Base-by-base conservation (phyloP, 176 grass and related monocot species). In the Aegilops sharonensis region DNA sequence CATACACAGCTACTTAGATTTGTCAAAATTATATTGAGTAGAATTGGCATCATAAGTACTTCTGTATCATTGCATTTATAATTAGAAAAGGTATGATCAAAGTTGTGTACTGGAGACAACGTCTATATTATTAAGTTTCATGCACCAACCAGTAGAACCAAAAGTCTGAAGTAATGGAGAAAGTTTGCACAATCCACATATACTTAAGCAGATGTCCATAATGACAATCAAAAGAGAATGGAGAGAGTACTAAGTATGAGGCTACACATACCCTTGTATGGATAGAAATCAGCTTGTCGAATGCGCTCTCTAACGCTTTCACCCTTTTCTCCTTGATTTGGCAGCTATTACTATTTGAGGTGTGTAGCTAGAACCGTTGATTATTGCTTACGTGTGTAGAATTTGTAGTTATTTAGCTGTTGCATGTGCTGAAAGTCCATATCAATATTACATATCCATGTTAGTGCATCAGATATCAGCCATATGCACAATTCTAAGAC, bases 361-460 rank as follows among this genome's bases (percentile, higher is more conserved):
- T 78, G 23, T 61, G 5, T 83, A 47, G 27, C 60, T 83, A 32
- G 30, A 15, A 34, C 64, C 68, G 70, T 14, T 61, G 30, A 37
- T 70, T 31, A 34, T 83, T 50, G 9, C 7, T 50, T 78, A 35
- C n/a, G 20, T 59, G 14, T 72, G 15, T 35, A 83, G 56, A 75
- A 21, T 18, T 78, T 80, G 18, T 34, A 52, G 73, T 80, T 84
- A 20, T 8, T 71, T 84, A 75, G 13, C 12, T 27, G n/a, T 67
- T 75, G 43, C 24, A 15, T 84, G 72, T 59, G 21, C 74, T 72
- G 82, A 60, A 82, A 62, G 2, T 8, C 18, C 27, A 35, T 37
- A 50, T 74, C 4, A 13, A 29, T 63, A 77, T 87, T 18, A 65
- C 67, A 43, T 81, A 45, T 66, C 78, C 9, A 78, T 88, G 37